Evolutionary conservation across 2,329 filamentous ascomycete genomes (phyloP).

Genomic region (Stylonectria norvegica): DNA sequence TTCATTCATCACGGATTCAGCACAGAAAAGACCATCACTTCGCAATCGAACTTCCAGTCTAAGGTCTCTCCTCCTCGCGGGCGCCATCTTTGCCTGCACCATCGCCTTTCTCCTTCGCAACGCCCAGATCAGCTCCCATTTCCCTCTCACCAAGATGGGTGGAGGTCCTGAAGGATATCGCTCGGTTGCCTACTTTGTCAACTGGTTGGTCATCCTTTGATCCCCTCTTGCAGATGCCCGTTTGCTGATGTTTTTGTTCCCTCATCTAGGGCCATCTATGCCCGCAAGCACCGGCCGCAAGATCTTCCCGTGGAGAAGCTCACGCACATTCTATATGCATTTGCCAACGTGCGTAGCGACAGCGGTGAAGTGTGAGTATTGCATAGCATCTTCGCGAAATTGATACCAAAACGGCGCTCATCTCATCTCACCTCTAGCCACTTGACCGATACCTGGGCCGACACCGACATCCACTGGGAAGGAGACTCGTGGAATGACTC

Average conservation of each 20-base stretch:
- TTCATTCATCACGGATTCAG: conserved; percentile 15
- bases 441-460: conserved; percentile 61
- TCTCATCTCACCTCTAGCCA: conserved; percentile 30
- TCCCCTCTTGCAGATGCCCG: too few species aligned
- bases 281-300: conserved; percentile 77
- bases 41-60: conserved; percentile 5
- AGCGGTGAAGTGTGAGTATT: conserved; percentile 68
- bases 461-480: conserved; percentile 70
- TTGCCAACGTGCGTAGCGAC: conserved; percentile 79
- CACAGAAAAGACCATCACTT: conserved; percentile 9
- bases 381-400: conserved; percentile 1
- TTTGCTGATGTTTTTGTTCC: conserved; percentile 12
- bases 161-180: conserved; percentile 54
- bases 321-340: conserved; percentile 86
- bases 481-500: conserved; percentile 67
- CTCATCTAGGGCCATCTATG: conserved; percentile 70
- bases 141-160: conserved; percentile 34
- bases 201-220: conserved; percentile 48
- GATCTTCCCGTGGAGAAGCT: conserved; percentile 76
- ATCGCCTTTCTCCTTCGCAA: conserved; percentile 13
- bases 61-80: conserved; percentile 4
- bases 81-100: conserved; percentile 5
- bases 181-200: conserved; percentile 70
- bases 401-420: too few species aligned
- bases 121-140: neutral